Base-by-base conservation (phyloP, 441 rosid genomes). In the Jatropha multifida region DNA sequence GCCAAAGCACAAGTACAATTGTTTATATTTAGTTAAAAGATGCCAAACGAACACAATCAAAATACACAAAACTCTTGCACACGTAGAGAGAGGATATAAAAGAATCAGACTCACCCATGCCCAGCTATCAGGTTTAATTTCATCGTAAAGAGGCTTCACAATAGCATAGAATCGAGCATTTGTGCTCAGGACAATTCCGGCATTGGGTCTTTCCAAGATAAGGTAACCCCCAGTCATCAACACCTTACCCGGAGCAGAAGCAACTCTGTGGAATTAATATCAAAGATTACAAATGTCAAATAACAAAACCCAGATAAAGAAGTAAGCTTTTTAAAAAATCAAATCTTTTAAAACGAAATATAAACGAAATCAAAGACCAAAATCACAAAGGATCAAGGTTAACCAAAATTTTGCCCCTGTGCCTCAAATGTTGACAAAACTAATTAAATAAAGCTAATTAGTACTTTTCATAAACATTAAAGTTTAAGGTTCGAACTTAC, bases 211-310 rank as follows among this genome's bases (percentile, higher is more conserved):
- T 88, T 95, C 99, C 76, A 95, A 82, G 76, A 95, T 81, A 27
- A 95, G 93, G 75, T 95, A 95, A 12, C 99, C 98, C 5, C 99
- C 99, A 7, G 99, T 89, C 84, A 95, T 83, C 90, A 95, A 87
- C 72, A 93, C 97, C 86, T 93, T 95, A 75, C 99, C 97, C 42
- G 99, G 98, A 79, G 99, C 97, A 74, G 99, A 96, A 81, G 95
- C 97, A 82, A 92, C 91, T 64, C 97, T 93, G 86, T 67, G 37
- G 65, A 13, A 56, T 37, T 63, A 68, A 65, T 17, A 71, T 14
- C 49, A 65, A 27, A 49, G 23, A 59, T 12, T 69, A 26, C 70
- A 60, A 73, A 38, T 42, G n/a, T 37, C 7, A n/a, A 17, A 54
- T 10, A 52, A 42, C 9, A 18, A 37, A 68, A 40, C 37, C 64